Evolutionary conservation across 192 early-diverging fungal species (phyloP), one percentile per base, ranked within the genome.

Genomic region (Geranomyces variabilis): DNA sequence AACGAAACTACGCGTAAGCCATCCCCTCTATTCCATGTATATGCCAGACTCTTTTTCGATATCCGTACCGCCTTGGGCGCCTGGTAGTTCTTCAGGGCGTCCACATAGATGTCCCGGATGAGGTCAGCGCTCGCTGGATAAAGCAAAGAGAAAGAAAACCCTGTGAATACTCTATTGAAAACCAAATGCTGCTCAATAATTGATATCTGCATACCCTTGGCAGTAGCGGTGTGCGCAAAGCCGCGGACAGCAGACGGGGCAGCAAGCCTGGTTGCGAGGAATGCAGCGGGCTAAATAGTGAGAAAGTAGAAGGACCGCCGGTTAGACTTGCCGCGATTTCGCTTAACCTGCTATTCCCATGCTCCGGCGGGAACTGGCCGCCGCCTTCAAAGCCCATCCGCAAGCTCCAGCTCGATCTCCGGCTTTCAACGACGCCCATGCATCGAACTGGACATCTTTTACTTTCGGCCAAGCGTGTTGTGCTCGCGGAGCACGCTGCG

Each of bases 61-160:
- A 22, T 4, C 66, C 71, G 21, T 19, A 71, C 69, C 63, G 67
- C 63, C 71, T 75, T 75, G 21, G 81, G 71, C 10, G 80, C 75
- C 47, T 70, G 77, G 83, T 82, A 85, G 36, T 56, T 64, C 51
- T 73, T 70, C 62, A 85, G 63, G 47, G 75, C 79, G 24, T 75
- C 53, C 30, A 85, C 43, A 71, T 85, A 85, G 46, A 82, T 22
- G 51, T 81, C 70, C 55, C 75, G 22, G 56, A 85, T 67, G 59
- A 81, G 21, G 73, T 85, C 83, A 58, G 77, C 77, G 36, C 36
- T 41, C 10, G 36, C 36, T 41, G 36, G 75, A 43, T 31, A 59
- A 53, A 45, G 9, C 14, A 63, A 24, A 43, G 26, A 44, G 21
- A 31, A 47, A 29, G 17, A 12, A 33, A 36, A 10, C 4, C 36